phyloP scores from a whole-genome alignment of 2,329 filamentous ascomycete genomes.

The Ascocoryne sarcoides region DNA sequence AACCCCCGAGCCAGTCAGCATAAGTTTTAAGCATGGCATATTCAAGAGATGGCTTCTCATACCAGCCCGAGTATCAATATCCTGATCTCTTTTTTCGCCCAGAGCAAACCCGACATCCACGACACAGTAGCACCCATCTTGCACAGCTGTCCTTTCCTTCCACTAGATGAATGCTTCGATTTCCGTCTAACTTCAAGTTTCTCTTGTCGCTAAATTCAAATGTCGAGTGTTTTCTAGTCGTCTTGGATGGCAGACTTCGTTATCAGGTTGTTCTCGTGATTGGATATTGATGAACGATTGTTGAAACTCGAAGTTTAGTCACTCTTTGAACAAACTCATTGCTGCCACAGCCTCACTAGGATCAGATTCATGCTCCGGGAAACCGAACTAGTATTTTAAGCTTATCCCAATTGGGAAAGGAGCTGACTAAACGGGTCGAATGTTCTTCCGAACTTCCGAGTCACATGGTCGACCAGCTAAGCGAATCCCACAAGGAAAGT shows the following conservation, averaged over 20 bases:
- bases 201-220: not conserved
- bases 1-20: not conserved
- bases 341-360: not conserved
- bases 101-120: slow-evolving; percentile 66
- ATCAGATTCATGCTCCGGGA: too few species aligned
- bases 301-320: not conserved
- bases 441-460: not conserved
- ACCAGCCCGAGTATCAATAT: slow-evolving; percentile 93
- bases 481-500: slow-evolving; percentile 5
- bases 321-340: not conserved
- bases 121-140: slow-evolving; percentile 58
- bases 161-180: not conserved
- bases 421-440: not conserved
- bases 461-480: not conserved
- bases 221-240: not conserved
- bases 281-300: too few species aligned
- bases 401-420: not conserved
- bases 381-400: not conserved
- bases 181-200: not conserved
- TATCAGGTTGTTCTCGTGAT: not conserved
- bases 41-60: slow-evolving; percentile 39
- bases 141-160: slow-evolving; percentile 20
- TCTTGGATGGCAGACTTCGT: not conserved
- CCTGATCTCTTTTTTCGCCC: slow-evolving; percentile 94
- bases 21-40: too few species aligned